Evolutionary conservation across 1,284 basidiomycete species (phyloP), one percentile per base, ranked within the genome.

Genomic region (Cutaneotrichosporon sp.): DNA sequence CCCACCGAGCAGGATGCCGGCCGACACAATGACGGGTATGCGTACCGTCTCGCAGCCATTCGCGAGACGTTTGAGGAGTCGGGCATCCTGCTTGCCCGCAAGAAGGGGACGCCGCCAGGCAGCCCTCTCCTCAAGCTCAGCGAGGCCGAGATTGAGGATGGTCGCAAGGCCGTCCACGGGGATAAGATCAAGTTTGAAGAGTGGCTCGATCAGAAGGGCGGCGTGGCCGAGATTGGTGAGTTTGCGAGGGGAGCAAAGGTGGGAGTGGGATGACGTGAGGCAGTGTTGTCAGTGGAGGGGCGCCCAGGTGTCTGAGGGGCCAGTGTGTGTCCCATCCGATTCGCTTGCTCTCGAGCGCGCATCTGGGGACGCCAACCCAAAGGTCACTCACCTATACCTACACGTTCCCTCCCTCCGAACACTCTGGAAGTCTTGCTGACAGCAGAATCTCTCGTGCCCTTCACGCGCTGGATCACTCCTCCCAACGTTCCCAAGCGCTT

Each of bases 401-500:
- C 34, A 36, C 11, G 8, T 36, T 36, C 34, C 34, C 34, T 36
- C 34, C 8, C 7, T 8, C 34, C 34, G 1, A 36, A 36, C 34
- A 8, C 11, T 36, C 11, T 13, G 8, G 14, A 9, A 42, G 14
- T 10, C 53, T 13, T 13, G 46, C 56, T 47, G 42, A 47, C n/a
- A 14, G 5, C 57, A 67, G 66, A 65, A 40, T 49, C 52, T 21
- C 52, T 68, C 18, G 38, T 68, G n/a, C 63, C 66, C 9, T 65
- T 68, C 42, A 68, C 66, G n/a, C 66, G 66, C 58, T 68, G 66
- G 66, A 63, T 68, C 16, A 68, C 66, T 22, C 66, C 66, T 0
- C 60, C 64, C 7, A 61, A 38, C 16, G 61, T 64, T 46, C 63
- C 66, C 13, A 68, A 65, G 34, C 66, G 66, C 50, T 68, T 65